Evolutionary conservation across 1,284 basidiomycete genomes (phyloP), one percentile per base, ranked within the genome.

Genomic region (Ceratorhiza oryzae-sativae): DNA sequence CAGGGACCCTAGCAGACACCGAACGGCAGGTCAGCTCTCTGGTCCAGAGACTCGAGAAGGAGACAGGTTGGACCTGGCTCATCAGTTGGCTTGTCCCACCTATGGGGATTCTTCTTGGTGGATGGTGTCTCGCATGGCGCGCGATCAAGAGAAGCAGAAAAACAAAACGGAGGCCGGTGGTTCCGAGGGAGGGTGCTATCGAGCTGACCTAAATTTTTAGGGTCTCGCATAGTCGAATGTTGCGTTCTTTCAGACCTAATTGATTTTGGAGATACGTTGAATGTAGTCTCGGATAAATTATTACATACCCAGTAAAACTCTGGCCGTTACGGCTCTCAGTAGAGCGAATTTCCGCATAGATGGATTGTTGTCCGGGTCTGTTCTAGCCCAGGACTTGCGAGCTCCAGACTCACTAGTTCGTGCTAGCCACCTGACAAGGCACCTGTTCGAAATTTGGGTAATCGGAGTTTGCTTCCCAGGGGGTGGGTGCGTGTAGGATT

Each of bases 21-120:
- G 84, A 90, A 42, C 78, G 79, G 0, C 91, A 95, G 76, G 88
- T 97, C 12, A 86, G 88, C 63, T 78, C 82, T 0, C 85, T 95
- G 46, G 85, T 97, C 0, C 76, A 80, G 58, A 77, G 84, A 77
- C 79, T 96, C 74, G 81, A 86, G 48, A 81, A 80, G 70, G 81
- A 86, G 20, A 82, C 84, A 3, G 86, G 90, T 42, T 89, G 88
- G 84, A 78, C 84, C 61, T 93, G 83, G 83, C 79, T 88, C 51
- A 32, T 94, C 4, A 89, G 87, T 76, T 98, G 95, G 94, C 76
- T 97, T 18, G 73, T 93, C 13, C 96, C 96, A 0, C 95, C 94
- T 0, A 78, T 88, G 18, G 93, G 91, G 0, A 60, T 87, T 12
- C 25, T 82, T 10, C 75, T 77, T 25, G 83, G 80, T 0, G 51